A percentile compares a stretch with the other conserved stretches of the same genome.
These are phyloP conservation scores for Arthrinium phaeospermum DNA, from an alignment of 2,329 filamentous ascomycete species.

Conservation along the genomic window DNA sequence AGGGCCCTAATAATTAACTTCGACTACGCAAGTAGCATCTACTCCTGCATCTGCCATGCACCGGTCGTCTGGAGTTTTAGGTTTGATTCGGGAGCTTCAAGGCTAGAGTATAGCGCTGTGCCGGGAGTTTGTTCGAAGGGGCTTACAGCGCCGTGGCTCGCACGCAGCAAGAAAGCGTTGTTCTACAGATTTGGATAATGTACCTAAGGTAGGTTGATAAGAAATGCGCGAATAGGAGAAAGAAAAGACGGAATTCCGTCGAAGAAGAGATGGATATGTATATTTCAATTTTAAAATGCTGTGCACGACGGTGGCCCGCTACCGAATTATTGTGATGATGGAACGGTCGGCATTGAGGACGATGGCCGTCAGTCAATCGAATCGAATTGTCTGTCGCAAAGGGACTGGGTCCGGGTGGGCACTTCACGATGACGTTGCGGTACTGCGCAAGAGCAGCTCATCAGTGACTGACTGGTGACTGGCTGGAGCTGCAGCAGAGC, in stretches of 20 bases:
- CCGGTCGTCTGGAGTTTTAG: slow-evolving; percentile 9
- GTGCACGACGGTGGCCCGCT: neutral
- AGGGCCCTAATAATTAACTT: slow-evolving; percentile 13
- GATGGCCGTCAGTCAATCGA: neutral
- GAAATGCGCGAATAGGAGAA: neutral
- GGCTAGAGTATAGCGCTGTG: slow-evolving; percentile 6
- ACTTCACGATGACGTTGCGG: slow-evolving; percentile 21
- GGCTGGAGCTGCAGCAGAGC: slow-evolving; percentile 3
- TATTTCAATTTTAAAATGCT: neutral
- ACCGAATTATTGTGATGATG: neutral
- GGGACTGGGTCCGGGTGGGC: neutral
- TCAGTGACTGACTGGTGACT: neutral
- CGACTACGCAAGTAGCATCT: slow-evolving; percentile 11
- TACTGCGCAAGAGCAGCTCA: neutral
- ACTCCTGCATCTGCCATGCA: slow-evolving; percentile 13
- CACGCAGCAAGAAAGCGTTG: neutral
- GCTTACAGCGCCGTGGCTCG: neutral
- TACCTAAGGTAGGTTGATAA: too few relatives aligned
- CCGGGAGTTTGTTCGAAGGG: slow-evolving; percentile 1
- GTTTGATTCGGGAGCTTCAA: slow-evolving; percentile 6
- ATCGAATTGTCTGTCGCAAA: slow-evolving; percentile 3
- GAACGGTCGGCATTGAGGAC: slow-evolving; percentile 13
- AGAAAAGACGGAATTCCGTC: neutral
- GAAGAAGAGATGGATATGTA: neutral
- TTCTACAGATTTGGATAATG: neutral